phyloP scores from a whole-genome alignment of 176 grass and related monocot genomes.

The Hsuehochloa calcarea region DNA sequence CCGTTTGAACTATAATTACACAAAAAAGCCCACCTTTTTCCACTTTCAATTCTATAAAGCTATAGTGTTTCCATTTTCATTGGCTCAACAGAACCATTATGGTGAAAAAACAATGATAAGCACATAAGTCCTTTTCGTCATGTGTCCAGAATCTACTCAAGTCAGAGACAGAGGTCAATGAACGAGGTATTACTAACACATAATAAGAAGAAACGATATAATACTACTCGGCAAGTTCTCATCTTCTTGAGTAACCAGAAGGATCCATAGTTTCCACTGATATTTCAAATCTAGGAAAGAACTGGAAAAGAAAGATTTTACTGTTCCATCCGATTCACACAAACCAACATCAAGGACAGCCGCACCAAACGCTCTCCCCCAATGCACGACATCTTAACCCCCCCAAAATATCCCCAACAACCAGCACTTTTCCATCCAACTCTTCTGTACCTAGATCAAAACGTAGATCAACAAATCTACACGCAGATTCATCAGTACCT shows the following conservation, averaged over 20 bases:
- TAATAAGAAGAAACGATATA: not conserved
- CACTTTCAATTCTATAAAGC: not conserved
- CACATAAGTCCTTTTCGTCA: not conserved
- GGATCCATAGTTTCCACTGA: not conserved
- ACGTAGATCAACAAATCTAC: not conserved
- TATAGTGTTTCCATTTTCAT: not conserved
- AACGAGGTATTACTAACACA: not conserved
- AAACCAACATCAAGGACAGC: not conserved
- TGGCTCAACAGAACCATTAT: not conserved
- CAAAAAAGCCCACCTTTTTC: slow-evolving; percentile 2
- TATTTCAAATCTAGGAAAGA: not conserved
- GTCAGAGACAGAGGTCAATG: slow-evolving; percentile 23
- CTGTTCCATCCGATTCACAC: not conserved
- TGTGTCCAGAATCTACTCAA: slow-evolving; percentile 18
- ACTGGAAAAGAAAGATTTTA: not conserved
- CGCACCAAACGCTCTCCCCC: slow-evolving; percentile 14
- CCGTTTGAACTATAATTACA: not conserved
- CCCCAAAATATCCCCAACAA: not conserved
- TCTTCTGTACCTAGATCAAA: not conserved
- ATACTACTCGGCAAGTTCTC: not conserved
- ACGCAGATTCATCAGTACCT: slow-evolving; percentile 35
- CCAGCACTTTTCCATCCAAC: not conserved
- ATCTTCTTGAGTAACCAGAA: not conserved
- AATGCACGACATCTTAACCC: slow-evolving; percentile 23
- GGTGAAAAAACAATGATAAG: not conserved